Percentiles rank a stretch among this genome's conserved stretches.
Conservation (phyloP, 108 stramenopile genomes). For the Cyclostephanos tholiformis region DNA sequence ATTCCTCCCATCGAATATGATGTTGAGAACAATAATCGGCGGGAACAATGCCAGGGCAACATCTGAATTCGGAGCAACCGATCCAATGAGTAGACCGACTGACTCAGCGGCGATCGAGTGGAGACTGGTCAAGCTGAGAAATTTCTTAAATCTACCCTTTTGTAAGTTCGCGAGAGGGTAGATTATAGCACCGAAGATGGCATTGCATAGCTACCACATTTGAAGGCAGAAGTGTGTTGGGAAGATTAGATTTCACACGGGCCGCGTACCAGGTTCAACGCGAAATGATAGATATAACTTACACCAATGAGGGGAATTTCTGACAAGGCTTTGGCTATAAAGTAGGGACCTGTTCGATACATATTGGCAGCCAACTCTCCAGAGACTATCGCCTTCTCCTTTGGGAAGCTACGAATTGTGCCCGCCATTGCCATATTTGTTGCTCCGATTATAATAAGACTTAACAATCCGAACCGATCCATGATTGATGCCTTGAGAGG, state of each 20-base stretch:
- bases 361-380: slow-evolving; percentile 64
- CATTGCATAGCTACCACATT: slow-evolving; percentile 61
- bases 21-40: slow-evolving; percentile 84
- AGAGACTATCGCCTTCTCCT: slow-evolving; percentile 83
- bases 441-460: slow-evolving; percentile 82
- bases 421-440: slow-evolving; percentile 87
- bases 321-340: slow-evolving; percentile 91
- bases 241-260: background rate
- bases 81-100: slow-evolving; percentile 71
- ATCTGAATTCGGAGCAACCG: slow-evolving; percentile 70
- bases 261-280: background rate
- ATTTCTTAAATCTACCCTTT: slow-evolving; percentile 65
- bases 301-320: slow-evolving; percentile 80
- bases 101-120: slow-evolving; percentile 79
- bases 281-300: background rate
- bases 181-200: slow-evolving; percentile 79
- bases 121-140: slow-evolving; percentile 75
- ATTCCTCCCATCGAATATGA: slow-evolving; percentile 90
- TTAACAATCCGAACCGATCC: slow-evolving; percentile 86
- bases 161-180: slow-evolving; percentile 82
- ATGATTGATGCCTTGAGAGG: slow-evolving; percentile 63
- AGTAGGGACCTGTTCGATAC: slow-evolving; percentile 90
- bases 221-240: background rate
- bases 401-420: slow-evolving; percentile 83
- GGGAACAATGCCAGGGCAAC: slow-evolving; percentile 83